These are phyloP conservation scores for Haematococcus lacustris DNA, from an alignment of 139 green algal genomes.

Conservation along the genomic window DNA sequence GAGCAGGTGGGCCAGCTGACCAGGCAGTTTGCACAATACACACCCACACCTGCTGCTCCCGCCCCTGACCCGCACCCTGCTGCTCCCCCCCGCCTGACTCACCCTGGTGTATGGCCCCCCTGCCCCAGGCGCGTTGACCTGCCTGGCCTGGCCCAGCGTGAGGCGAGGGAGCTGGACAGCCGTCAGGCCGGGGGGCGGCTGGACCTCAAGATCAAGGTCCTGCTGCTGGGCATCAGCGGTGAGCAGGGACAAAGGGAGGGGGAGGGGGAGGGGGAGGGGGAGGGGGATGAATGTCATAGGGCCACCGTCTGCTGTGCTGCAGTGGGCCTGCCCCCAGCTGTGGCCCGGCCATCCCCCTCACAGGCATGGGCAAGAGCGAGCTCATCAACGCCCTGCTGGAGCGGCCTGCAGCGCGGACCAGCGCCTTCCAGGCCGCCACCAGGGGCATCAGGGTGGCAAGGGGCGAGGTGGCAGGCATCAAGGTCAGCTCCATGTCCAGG, in stretches of 20 bases:
- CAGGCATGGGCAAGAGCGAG: conserved; percentile 45
- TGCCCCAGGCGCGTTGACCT: conserved; percentile 7
- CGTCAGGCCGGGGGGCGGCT: conserved; percentile 12
- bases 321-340: too few species aligned
- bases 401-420: conserved; percentile 24
- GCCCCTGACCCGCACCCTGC: not conserved
- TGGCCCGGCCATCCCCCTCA: too few species aligned
- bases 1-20: too few species aligned
- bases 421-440: conserved; percentile 37
- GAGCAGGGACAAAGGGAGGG: too few species aligned
- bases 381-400: conserved; percentile 48
- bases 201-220: conserved; percentile 28
- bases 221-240: conserved; percentile 51
- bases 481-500: conserved; percentile 3
- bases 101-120: not conserved
- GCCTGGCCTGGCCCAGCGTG: not conserved
- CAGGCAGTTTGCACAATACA: too few species aligned
- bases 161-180: conserved; percentile 10
- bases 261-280: too few species aligned
- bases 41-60: not conserved
- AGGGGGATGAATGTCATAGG: too few species aligned
- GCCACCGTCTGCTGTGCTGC: too few species aligned
- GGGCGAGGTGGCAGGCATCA: conserved; percentile 29
- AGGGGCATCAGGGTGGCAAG: conserved; percentile 28
- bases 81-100: not conserved